Percentiles rank a stretch among this genome's conserved stretches.
Evolutionary conservation across 768 basidiomycete species (phyloP).

Genomic region (Tricholoma saponaceum): DNA sequence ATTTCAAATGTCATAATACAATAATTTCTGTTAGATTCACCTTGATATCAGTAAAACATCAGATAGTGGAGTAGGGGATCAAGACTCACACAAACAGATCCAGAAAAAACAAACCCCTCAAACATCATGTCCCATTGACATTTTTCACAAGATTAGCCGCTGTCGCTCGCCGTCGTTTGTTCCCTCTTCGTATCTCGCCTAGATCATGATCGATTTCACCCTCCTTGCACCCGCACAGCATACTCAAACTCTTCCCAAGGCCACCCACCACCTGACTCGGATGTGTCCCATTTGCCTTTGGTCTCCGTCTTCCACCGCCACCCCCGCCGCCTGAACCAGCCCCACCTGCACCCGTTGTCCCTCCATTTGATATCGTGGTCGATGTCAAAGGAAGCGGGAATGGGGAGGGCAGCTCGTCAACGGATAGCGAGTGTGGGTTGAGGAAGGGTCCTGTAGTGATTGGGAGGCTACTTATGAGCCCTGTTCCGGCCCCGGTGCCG

Average conservation of each 20-base stretch:
- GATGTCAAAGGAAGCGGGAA: constrained; percentile 74
- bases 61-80: not conserved
- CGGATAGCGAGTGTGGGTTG: constrained; percentile 81
- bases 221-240: constrained; percentile 59
- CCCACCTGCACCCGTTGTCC: constrained; percentile 15
- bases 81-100: not conserved
- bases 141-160: constrained; percentile 23
- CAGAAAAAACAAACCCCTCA: not conserved
- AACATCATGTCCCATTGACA: not conserved
- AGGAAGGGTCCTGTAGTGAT: constrained; percentile 67
- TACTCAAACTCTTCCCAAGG: constrained; percentile 66
- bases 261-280: constrained; percentile 59
- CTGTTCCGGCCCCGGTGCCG: constrained; percentile 30
- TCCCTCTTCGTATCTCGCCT: constrained; percentile 73
- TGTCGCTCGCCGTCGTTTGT: constrained; percentile 51
- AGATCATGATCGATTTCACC: constrained; percentile 71
- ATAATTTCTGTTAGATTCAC: not conserved
- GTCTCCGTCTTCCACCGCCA: constrained; percentile 39
- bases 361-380: constrained; percentile 36
- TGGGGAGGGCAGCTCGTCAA: constrained; percentile 84
- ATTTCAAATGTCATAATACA: not conserved
- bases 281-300: constrained; percentile 51
- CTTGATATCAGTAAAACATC: not conserved
- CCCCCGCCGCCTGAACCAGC: constrained; percentile 28
- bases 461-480: constrained; percentile 42